A percentile compares a stretch with the other conserved stretches of the same genome.
These are phyloP conservation scores for Serendipita sp. DNA, from an alignment of 768 basidiomycete genomes.

Conservation along the genomic window DNA sequence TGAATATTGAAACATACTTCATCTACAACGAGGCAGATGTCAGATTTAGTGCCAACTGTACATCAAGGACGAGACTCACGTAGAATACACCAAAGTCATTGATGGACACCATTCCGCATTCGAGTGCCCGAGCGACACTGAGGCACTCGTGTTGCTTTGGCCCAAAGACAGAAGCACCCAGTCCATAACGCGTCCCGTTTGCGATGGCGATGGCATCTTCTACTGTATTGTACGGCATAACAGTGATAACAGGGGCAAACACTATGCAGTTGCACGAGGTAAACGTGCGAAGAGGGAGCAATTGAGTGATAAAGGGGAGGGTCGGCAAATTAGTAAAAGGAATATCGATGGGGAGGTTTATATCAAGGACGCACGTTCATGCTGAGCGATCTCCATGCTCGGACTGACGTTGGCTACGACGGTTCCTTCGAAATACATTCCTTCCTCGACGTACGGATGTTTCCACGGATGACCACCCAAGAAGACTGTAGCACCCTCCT, in stretches of 20 bases:
- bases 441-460: conserved; percentile 54
- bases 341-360: background rate
- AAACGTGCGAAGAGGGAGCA: background rate
- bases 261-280: conserved; percentile 29
- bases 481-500: conserved; percentile 45
- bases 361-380: conserved; percentile 45
- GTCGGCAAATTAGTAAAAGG: background rate
- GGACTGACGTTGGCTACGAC: conserved; percentile 63
- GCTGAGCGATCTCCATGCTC: conserved; percentile 58
- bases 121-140: conserved; percentile 61
- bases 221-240: conserved; percentile 69
- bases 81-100: conserved; percentile 91
- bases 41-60: conserved; percentile 12
- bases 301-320: background rate
- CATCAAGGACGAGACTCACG: conserved; percentile 29
- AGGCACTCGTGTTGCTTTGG: conserved; percentile 63
- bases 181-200: conserved; percentile 74
- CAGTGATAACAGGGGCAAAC: conserved; percentile 81
- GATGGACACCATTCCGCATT: conserved; percentile 94
- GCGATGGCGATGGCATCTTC: conserved; percentile 80
- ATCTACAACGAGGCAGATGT: conserved; percentile 26
- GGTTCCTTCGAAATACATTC: conserved; percentile 76
- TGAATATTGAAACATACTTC: conserved; percentile 30
- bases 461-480: conserved; percentile 49
- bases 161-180: conserved; percentile 92